Evolutionary conservation across 768 basidiomycete genomes (phyloP), one percentile per base, ranked within the genome.

Genomic region (Tulasnella sp.): DNA sequence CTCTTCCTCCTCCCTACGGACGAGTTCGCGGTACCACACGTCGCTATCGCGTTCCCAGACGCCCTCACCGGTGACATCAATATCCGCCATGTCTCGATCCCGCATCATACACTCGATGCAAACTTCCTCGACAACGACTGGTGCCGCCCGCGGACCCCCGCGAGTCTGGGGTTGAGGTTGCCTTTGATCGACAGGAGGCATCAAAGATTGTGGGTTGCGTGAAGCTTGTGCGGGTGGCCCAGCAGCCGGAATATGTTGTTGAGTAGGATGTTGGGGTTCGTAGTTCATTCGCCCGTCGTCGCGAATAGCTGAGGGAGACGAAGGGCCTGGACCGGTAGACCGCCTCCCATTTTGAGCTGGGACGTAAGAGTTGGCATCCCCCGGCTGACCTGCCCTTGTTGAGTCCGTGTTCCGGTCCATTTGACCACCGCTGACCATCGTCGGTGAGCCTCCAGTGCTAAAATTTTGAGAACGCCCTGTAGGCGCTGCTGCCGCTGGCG

Each of bases 41-140:
- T 99, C 97, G 81, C 94, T 96, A 78, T 91, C 91, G 49, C 97
- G 87, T 0, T 93, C 94, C 97, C 97, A 99, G 9, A 92, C 88
- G 0, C 95, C 94, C 12, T 91, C 89, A 37, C 90, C 89, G 3
- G 90, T 88, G 29, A 97, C 97, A 82, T 93, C 88, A 34, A 99
- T 94, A 82, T 97, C 96, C 11, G 91, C 94, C 92, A 99, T 94
- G 82, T 99, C 97, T 81, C 97, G 90, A 83, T 99, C 97, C 39
- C 97, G 91, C 96, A 99, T 99, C 76, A 97, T 92, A 81, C 97
- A 99, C 83, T 99, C 97, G 42, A 97, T 86, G 80, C 97, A 99
- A 38, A 98, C 85, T 82, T 99, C 97, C 72, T 83, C 83, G 34
- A 81, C 80, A 0, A 74, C 73, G 7, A 74, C 73, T 34, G 73